These are phyloP conservation scores for Niebla homalea DNA, from an alignment of 495 filamentous ascomycete genomes.

Conservation along the genomic window DNA sequence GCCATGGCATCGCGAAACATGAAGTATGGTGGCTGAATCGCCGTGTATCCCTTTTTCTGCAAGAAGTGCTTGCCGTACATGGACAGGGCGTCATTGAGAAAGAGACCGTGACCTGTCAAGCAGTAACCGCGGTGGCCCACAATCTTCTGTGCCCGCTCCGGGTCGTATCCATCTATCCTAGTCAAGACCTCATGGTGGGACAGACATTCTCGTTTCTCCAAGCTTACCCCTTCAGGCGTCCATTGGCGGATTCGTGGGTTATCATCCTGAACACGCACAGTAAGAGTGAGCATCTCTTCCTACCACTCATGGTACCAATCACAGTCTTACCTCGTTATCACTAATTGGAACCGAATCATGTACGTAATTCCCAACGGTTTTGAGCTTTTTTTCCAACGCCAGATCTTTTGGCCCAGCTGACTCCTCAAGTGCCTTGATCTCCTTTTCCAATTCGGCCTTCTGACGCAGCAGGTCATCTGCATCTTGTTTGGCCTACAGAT, in stretches of 20 bases:
- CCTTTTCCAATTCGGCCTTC: slow-evolving; percentile 62
- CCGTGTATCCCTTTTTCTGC: slow-evolving; percentile 59
- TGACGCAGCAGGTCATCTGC: slow-evolving; percentile 58
- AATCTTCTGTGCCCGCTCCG: slow-evolving; percentile 84
- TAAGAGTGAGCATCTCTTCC: not conserved
- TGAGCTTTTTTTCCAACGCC: slow-evolving; percentile 60
- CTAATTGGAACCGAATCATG: slow-evolving; percentile 85
- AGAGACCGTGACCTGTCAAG: slow-evolving; percentile 78
- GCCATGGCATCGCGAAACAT: slow-evolving; percentile 95
- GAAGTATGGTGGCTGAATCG: slow-evolving; percentile 86
- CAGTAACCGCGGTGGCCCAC: slow-evolving; percentile 95
- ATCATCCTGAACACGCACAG: slow-evolving; percentile 44
- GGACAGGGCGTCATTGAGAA: slow-evolving; percentile 80
- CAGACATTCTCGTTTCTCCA: slow-evolving; percentile 58
- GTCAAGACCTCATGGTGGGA: slow-evolving; percentile 92
- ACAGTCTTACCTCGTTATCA: slow-evolving; percentile 56
- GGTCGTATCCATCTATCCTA: slow-evolving; percentile 81
- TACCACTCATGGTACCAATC: not conserved
- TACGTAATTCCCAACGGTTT: slow-evolving; percentile 83
- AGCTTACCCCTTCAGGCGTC: slow-evolving; percentile 56
- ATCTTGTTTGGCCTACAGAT: slow-evolving; percentile 64
- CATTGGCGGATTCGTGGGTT: slow-evolving; percentile 65
- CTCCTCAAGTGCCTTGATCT: slow-evolving; percentile 66
- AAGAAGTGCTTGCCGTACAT: slow-evolving; percentile 93
- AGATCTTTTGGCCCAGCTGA: slow-evolving; percentile 59